A percentile compares a stretch with the other conserved stretches of the same genome.
phyloP scores from a whole-genome alignment of 2,329 filamentous ascomycete genomes.

The Corinectria fuckeliana region DNA sequence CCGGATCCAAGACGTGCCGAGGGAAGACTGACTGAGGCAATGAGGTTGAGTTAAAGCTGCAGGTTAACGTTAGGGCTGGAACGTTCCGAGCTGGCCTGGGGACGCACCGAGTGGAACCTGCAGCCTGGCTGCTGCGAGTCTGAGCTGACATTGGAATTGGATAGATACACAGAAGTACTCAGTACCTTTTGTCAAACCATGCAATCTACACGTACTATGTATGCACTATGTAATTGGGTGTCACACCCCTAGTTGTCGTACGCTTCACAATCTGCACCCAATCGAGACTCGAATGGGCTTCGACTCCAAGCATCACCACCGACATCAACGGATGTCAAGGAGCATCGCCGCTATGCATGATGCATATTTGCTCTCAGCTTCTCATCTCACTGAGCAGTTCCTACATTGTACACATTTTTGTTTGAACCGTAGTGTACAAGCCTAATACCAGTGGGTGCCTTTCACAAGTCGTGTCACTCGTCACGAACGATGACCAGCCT shows the following conservation, averaged over 20 bases:
- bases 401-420: constrained; percentile 27
- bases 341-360: neutral
- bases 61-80: neutral
- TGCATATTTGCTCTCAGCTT: neutral
- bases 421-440: constrained; percentile 27
- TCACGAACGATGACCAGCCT: neutral
- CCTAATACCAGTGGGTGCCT: neutral
- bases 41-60: neutral
- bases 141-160: neutral
- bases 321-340: neutral
- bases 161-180: no score
- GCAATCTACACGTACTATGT: no score
- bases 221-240: no score
- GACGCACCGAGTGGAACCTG: neutral
- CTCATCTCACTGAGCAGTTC: neutral
- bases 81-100: neutral
- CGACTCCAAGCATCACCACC: neutral
- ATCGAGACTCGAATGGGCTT: neutral
- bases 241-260: neutral
- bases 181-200: no score
- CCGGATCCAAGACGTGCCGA: neutral
- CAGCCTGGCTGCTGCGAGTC: neutral
- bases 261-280: neutral
- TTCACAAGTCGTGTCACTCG: neutral
- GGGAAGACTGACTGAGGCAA: no score